Conservation (phyloP, 2,329 filamentous ascomycete species). For the Botrytis fragariae region DNA sequence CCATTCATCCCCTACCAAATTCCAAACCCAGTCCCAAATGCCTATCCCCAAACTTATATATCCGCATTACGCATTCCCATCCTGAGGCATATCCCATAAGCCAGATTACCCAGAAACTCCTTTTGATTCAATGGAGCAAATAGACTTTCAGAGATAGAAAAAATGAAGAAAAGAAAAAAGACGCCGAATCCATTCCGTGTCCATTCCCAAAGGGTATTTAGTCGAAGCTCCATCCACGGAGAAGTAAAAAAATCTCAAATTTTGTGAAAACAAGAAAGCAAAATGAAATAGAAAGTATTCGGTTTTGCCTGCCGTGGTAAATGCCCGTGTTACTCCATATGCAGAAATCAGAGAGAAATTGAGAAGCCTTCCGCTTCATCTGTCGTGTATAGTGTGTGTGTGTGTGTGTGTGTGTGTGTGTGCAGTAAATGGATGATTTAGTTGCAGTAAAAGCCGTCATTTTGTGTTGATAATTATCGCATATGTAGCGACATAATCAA, state of each 20-base stretch:
- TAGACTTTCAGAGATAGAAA: not conserved
- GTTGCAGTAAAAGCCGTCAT: not conserved
- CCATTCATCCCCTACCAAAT: not conserved
- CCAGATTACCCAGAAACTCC: slow-evolving; percentile 9
- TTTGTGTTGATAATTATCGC: not conserved
- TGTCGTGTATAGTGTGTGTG: not conserved
- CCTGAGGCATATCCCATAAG: not conserved
- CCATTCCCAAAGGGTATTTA: slow-evolving; percentile 18
- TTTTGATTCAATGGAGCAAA: not conserved
- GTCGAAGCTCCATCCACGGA: slow-evolving; percentile 7
- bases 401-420: not conserved
- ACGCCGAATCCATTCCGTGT: slow-evolving; percentile 2
- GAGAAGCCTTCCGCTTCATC: not conserved
- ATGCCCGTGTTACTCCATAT: slow-evolving; percentile 12
- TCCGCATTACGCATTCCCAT: slow-evolving; percentile 7
- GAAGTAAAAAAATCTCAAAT: not conserved
- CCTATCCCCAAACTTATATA: not conserved
- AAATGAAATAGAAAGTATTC: slow-evolving; percentile 4
- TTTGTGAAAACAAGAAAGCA: slow-evolving; percentile 9
- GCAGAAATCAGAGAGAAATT: slow-evolving; percentile 3
- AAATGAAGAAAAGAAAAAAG: not conserved
- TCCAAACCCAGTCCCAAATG: not conserved
- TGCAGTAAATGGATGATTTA: not conserved
- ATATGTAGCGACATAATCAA: not conserved
- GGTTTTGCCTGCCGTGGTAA: slow-evolving; percentile 13